Conservation (phyloP, 345 rosid species). For the Pistacia atlantica region DNA sequence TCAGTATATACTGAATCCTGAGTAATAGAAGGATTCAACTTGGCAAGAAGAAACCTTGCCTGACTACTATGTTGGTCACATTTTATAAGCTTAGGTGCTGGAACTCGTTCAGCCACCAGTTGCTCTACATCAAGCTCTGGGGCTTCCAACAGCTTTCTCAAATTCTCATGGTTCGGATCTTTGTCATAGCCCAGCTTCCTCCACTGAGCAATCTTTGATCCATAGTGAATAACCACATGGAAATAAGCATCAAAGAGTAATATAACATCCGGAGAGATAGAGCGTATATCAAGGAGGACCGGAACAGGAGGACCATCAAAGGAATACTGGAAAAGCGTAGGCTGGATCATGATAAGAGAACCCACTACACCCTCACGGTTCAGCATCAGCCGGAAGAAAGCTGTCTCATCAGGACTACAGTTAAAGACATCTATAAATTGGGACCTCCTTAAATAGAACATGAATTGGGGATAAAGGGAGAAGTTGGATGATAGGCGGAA, state of each 20-base stretch:
- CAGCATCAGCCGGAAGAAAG: constrained; percentile 81
- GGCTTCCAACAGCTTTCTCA: constrained; percentile 84
- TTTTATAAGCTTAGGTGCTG: constrained; percentile 74
- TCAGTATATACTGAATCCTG: constrained; percentile 61
- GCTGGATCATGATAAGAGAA: constrained; percentile 94
- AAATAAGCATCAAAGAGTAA: constrained; percentile 92
- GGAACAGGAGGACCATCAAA: constrained; percentile 96
- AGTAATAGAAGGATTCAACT: constrained; percentile 93
- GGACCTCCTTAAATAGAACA: constrained; percentile 93
- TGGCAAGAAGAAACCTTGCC: constrained; percentile 97
- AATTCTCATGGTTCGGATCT: constrained; percentile 83
- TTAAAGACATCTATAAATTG: constrained; percentile 96
- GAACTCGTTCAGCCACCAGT: constrained; percentile 70
- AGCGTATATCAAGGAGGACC: constrained; percentile 86
- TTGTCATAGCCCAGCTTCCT: constrained; percentile 77
- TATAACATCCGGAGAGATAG: constrained; percentile 72
- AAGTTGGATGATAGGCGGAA: constrained; percentile 84
- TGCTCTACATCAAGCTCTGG: constrained; percentile 75
- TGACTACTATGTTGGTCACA: constrained; percentile 95
- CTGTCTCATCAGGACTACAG: constrained; percentile 87
- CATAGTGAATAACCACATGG: constrained; percentile 83
- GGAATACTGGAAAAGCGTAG: constrained; percentile 85
- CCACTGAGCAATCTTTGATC: constrained; percentile 92
- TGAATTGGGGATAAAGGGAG: constrained; percentile 95
- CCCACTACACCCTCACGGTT: constrained; percentile 91